These are phyloP conservation scores for Mycena olivaceomarginata DNA, from an alignment of 768 basidiomycete species.

Conservation along the genomic window DNA sequence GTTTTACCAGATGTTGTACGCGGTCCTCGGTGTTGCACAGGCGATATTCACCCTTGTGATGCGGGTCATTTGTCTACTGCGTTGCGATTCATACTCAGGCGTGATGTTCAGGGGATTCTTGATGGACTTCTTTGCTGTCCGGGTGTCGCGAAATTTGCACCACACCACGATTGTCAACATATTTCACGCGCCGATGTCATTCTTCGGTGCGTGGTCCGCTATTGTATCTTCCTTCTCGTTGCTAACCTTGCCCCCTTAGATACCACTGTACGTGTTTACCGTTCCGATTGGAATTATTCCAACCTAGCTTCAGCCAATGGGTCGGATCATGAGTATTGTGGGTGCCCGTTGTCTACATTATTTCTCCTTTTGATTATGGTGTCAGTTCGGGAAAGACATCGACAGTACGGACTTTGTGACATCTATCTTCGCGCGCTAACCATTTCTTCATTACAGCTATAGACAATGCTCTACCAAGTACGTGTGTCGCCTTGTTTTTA, in stretches of 20 bases:
- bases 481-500: conserved; percentile 37
- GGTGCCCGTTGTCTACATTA: neutral
- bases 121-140: conserved; percentile 73
- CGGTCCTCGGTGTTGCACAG: too few species aligned
- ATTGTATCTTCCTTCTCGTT: conserved; percentile 57
- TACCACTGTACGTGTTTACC: conserved; percentile 26
- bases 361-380: neutral
- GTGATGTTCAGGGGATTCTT: conserved; percentile 65
- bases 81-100: neutral
- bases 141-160: conserved; percentile 53
- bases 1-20: neutral
- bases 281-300: neutral
- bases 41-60: too few species aligned
- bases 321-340: conserved; percentile 73
- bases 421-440: neutral
- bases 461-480: conserved; percentile 77
- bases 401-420: conserved; percentile 65
- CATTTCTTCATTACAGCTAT: conserved; percentile 60
- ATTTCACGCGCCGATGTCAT: conserved; percentile 28
- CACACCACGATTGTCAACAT: neutral
- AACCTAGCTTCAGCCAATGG: conserved; percentile 65
- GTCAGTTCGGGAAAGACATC: conserved; percentile 76
- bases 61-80: too few species aligned
- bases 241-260: conserved; percentile 30
- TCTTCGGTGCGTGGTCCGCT: conserved; percentile 8